Percentiles rank a stretch among this genome's conserved stretches.
Evolutionary conservation across 768 basidiomycete species (phyloP).

Genomic region (Leccinum ochraceum): DNA sequence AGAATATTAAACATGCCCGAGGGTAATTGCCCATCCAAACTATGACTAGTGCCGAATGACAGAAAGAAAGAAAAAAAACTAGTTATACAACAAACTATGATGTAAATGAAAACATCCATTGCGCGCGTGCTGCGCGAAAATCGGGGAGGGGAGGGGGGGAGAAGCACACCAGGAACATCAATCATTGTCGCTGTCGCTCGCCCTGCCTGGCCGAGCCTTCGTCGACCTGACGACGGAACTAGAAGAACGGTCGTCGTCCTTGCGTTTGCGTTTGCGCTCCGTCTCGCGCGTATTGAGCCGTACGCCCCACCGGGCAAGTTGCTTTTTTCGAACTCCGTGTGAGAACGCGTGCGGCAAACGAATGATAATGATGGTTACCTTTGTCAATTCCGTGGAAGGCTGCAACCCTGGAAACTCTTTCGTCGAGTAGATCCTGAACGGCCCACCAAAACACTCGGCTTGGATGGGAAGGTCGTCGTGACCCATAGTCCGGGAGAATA

Average conservation of each 20-base stretch:
- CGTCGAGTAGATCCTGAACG: slow-evolving; percentile 71
- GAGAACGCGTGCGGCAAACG: background rate
- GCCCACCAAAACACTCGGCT: slow-evolving; percentile 65
- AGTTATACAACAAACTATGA: slow-evolving; percentile 19
- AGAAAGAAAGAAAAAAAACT: background rate
- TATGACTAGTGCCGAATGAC: slow-evolving; percentile 11
- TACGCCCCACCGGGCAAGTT: slow-evolving; percentile 37
- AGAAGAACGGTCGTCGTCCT: slow-evolving; percentile 14
- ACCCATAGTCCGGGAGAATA: slow-evolving; percentile 42
- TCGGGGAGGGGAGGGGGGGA: background rate
- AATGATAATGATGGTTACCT: slow-evolving; percentile 34
- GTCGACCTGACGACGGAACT: slow-evolving; percentile 8
- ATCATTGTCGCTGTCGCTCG: slow-evolving; percentile 29
- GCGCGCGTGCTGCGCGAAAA: background rate
- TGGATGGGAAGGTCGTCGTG: slow-evolving; percentile 43
- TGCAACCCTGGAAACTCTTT: slow-evolving; percentile 73
- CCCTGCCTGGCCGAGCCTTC: slow-evolving; percentile 7
- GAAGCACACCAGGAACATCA: slow-evolving; percentile 6
- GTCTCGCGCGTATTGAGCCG: slow-evolving; percentile 40
- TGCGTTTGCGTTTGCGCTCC: slow-evolving; percentile 38
- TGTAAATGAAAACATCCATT: slow-evolving; percentile 9
- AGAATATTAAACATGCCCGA: slow-evolving; percentile 6
- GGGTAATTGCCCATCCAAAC: slow-evolving; percentile 5
- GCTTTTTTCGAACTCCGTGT: slow-evolving; percentile 20
- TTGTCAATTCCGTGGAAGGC: slow-evolving; percentile 69